Evolutionary conservation across 164 flowering plant species (phyloP).

Genomic region (Stephania yunnanensis): DNA sequence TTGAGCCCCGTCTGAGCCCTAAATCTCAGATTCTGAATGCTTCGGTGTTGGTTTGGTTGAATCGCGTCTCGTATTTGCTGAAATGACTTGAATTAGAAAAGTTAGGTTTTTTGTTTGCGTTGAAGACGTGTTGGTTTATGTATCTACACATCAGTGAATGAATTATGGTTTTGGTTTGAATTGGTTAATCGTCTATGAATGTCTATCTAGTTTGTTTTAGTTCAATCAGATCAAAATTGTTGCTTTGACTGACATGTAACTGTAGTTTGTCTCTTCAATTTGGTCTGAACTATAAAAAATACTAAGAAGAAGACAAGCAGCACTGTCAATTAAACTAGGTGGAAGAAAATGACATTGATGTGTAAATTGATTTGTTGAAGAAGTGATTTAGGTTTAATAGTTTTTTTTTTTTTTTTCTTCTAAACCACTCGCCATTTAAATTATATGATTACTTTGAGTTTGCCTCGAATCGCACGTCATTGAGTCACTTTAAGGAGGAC

Average conservation of each 20-base stretch:
- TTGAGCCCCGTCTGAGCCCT: slow-evolving; percentile 52
- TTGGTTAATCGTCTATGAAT: neutral
- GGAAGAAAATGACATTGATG: neutral
- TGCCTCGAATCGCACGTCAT: too few species aligned
- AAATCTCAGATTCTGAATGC: neutral
- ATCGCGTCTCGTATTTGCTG: slow-evolving; percentile 8
- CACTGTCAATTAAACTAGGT: neutral
- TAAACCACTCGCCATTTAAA: too few species aligned
- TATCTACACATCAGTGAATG: neutral
- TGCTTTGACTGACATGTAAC: neutral
- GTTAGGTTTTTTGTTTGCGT: neutral
- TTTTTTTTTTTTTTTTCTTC: too few species aligned
- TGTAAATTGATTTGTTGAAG: too few species aligned
- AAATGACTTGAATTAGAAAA: slow-evolving; percentile 9
- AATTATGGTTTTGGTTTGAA: neutral
- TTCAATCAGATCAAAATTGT: neutral
- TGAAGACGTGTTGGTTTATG: neutral
- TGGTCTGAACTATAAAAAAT: neutral
- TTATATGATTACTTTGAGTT: too few species aligned
- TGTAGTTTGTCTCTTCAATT: neutral
- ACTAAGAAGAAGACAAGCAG: neutral
- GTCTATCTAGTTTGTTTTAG: neutral
- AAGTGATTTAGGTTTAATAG: too few species aligned
- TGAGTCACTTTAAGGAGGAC: too few species aligned
- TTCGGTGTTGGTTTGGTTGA: neutral